Percentiles rank a stretch among this genome's conserved stretches.
These are phyloP conservation scores for Phaffomyces opuntiae DNA, from an alignment of 805 yeast species.

Conservation along the genomic window DNA sequence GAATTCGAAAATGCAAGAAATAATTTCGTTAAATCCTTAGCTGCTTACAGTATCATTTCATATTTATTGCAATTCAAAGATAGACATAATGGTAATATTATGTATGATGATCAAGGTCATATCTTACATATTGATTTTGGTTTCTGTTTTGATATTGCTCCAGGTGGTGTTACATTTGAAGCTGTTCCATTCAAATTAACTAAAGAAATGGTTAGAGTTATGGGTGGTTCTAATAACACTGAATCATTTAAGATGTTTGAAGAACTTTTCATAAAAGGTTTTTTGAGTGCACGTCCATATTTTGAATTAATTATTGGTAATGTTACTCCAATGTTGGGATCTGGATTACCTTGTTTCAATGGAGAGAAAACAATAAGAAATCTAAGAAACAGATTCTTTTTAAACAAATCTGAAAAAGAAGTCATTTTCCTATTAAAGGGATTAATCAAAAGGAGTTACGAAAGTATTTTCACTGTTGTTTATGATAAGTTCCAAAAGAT, in stretches of 20 bases:
- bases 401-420: slow-evolving; percentile 73
- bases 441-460: slow-evolving; percentile 74
- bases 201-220: slow-evolving; percentile 89
- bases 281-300: slow-evolving; percentile 79
- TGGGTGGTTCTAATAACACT: slow-evolving; percentile 85
- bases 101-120: slow-evolving; percentile 94
- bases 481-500: slow-evolving; percentile 96
- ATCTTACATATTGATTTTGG: slow-evolving; percentile 96
- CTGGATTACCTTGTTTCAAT: slow-evolving; percentile 95
- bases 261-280: slow-evolving; percentile 90
- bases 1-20: slow-evolving; percentile 89
- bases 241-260: slow-evolving; percentile 92
- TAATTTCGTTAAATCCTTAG: slow-evolving; percentile 87
- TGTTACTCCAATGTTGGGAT: slow-evolving; percentile 87
- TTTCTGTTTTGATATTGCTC: slow-evolving; percentile 96
- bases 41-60: slow-evolving; percentile 90
- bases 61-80: slow-evolving; percentile 91
- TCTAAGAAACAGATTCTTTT: slow-evolving; percentile 71
- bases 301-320: slow-evolving; percentile 79
- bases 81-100: slow-evolving; percentile 95
- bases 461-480: slow-evolving; percentile 85
- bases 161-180: slow-evolving; percentile 97
- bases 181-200: slow-evolving; percentile 98
- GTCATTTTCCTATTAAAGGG: slow-evolving; percentile 74
- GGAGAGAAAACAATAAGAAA: slow-evolving; percentile 73